Evolutionary conservation across 2,329 filamentous ascomycete species (phyloP).

Genomic region (Nemania diffusa): DNA sequence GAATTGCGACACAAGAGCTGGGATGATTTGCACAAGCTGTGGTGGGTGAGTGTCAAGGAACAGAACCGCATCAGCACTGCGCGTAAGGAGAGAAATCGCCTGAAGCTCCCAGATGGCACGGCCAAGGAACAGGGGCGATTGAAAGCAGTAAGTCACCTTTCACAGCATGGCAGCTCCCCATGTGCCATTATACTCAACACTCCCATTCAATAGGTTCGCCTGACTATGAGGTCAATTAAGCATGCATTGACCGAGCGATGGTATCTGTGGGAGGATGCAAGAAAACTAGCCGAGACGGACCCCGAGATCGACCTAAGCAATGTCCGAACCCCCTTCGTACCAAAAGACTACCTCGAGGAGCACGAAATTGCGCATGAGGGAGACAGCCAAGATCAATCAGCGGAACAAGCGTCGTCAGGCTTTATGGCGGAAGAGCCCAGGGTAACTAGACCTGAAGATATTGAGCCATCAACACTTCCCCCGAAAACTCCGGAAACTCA

Average conservation of each 20-base stretch:
- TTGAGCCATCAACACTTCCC: slow-evolving; percentile 30
- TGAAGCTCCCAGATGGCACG: slow-evolving; percentile 72
- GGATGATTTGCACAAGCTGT: slow-evolving; percentile 91
- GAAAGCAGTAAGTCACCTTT: slow-evolving; percentile 62
- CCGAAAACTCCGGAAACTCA: slow-evolving; percentile 34
- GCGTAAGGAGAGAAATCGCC: slow-evolving; percentile 71
- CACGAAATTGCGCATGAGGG: slow-evolving; percentile 45
- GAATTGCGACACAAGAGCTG: slow-evolving; percentile 91
- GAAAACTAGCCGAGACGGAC: slow-evolving; percentile 72
- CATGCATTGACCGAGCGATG: slow-evolving; percentile 87
- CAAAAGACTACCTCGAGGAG: slow-evolving; percentile 50
- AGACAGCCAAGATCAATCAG: slow-evolving; percentile 25
- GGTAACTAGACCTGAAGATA: slow-evolving; percentile 17
- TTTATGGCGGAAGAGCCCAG: slow-evolving; percentile 34
- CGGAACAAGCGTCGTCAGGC: slow-evolving; percentile 28
- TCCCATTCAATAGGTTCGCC: slow-evolving; percentile 66
- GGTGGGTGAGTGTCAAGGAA: slow-evolving; percentile 95
- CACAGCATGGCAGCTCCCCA: neutral
- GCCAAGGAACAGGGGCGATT: slow-evolving; percentile 62
- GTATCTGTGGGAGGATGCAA: slow-evolving; percentile 86
- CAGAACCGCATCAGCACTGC: slow-evolving; percentile 88
- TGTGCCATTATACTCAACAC: slow-evolving; percentile 9
- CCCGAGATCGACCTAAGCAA: slow-evolving; percentile 71
- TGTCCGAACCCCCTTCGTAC: slow-evolving; percentile 61
- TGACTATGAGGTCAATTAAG: slow-evolving; percentile 85